phyloP scores from a whole-genome alignment of 2,329 filamentous ascomycete genomes.

The Claviceps sp. region DNA sequence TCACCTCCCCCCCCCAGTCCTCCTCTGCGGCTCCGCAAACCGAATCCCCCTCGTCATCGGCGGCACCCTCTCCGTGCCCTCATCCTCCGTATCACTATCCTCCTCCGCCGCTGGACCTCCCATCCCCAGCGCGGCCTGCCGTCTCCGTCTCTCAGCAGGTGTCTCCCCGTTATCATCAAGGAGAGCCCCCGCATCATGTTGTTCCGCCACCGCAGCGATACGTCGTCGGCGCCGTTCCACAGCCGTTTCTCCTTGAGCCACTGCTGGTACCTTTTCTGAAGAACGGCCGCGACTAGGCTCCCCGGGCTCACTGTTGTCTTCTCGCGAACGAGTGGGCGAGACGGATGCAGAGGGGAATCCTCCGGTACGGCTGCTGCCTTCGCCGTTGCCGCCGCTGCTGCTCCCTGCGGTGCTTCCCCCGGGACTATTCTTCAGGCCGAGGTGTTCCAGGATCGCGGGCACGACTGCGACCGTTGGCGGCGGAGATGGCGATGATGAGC shows the following conservation, averaged over 20 bases:
- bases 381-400: slow-evolving; percentile 7
- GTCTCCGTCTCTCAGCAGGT: slow-evolving; percentile 57
- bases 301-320: background rate
- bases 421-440: background rate
- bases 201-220: slow-evolving; percentile 36
- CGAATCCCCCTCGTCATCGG: slow-evolving; percentile 42
- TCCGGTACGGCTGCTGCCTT: slow-evolving; percentile 11
- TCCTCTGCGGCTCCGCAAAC: slow-evolving; percentile 37
- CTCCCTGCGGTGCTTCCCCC: slow-evolving; percentile 3
- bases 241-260: slow-evolving; percentile 44
- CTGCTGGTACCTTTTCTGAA: slow-evolving; percentile 3
- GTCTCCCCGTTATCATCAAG: slow-evolving; percentile 42
- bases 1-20: background rate
- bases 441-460: slow-evolving; percentile 12
- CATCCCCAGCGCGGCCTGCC: slow-evolving; percentile 61
- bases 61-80: slow-evolving; percentile 40
- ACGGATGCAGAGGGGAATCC: slow-evolving; percentile 8
- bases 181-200: slow-evolving; percentile 18
- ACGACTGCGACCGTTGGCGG: background rate
- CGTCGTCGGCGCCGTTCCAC: slow-evolving; percentile 52
- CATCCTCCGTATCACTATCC: slow-evolving; percentile 39
- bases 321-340: slow-evolving; percentile 8
- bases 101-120: slow-evolving; percentile 29
- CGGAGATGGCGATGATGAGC: background rate
- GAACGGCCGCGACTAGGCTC: slow-evolving; percentile 2